Evolutionary conservation across 192 early-diverging fungal genomes (phyloP).

Genomic region (Entophlyctis luteolus): DNA sequence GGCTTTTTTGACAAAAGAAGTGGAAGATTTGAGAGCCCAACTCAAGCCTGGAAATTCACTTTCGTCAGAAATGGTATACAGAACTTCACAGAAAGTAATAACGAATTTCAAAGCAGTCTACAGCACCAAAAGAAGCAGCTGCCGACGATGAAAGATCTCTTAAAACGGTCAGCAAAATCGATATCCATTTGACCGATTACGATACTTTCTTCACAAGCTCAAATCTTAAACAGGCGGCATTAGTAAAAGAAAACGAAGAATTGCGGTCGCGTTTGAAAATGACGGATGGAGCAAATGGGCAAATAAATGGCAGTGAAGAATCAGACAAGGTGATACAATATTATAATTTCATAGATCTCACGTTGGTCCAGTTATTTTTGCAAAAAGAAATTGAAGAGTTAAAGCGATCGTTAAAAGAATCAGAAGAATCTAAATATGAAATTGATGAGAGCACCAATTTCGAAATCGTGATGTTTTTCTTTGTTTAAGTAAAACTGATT

Average conservation of each 20-base stretch:
- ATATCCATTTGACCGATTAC: background rate
- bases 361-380: background rate
- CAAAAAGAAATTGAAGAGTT: constrained; percentile 5
- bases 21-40: no score
- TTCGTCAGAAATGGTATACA: no score
- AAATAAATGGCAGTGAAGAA: no score
- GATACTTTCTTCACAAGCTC: background rate
- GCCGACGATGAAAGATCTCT: no score
- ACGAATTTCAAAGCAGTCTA: no score
- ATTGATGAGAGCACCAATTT: background rate
- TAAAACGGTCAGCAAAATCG: no score
- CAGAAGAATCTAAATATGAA: background rate
- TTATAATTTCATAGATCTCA: no score
- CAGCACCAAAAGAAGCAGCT: no score
- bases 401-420: background rate
- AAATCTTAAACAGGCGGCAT: background rate
- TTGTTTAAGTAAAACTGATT: background rate
- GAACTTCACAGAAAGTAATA: no score
- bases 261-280: background rate
- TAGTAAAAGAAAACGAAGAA: background rate
- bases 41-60: no score
- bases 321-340: no score
- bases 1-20: no score
- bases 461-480: background rate
- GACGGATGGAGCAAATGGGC: background rate